A percentile compares a stretch with the other conserved stretches of the same genome.
phyloP scores from a whole-genome alignment of 768 basidiomycete species.

The Xerocomellus chrysenteron region DNA sequence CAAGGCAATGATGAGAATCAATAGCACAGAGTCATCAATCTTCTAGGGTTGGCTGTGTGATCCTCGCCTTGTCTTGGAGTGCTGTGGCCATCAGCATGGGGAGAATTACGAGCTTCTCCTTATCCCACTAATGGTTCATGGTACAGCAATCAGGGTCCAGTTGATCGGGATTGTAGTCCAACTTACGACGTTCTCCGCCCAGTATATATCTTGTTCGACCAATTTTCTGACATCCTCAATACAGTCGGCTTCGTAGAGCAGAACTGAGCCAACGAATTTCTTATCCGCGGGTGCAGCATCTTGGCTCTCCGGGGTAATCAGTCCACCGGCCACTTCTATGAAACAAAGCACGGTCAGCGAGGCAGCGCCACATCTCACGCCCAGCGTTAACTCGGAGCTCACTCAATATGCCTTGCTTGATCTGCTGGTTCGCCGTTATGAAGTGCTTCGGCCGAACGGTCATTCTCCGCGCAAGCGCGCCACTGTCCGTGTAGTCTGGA shows the following conservation, averaged over 20 bases:
- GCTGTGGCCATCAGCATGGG: constrained; percentile 44
- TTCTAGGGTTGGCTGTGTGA: constrained; percentile 24
- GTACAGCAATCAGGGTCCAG: background rate
- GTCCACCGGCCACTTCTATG: constrained; percentile 52
- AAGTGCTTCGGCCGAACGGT: constrained; percentile 56
- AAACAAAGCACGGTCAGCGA: background rate
- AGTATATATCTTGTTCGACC: constrained; percentile 45
- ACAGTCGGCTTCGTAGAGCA: constrained; percentile 54
- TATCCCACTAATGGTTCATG: constrained; percentile 49
- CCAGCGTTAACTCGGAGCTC: constrained; percentile 19
- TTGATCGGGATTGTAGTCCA: background rate
- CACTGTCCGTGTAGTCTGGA: constrained; percentile 62
- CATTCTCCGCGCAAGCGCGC: constrained; percentile 54
- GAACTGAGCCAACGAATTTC: constrained; percentile 60
- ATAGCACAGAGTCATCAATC: constrained; percentile 8
- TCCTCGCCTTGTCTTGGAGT: constrained; percentile 25
- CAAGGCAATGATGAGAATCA: background rate
- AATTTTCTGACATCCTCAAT: constrained; percentile 45
- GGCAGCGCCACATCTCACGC: constrained; percentile 8
- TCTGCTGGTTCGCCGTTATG: constrained; percentile 40
- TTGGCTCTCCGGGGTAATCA: constrained; percentile 59
- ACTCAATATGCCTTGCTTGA: constrained; percentile 52
- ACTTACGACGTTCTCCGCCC: constrained; percentile 43
- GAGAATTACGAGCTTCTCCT: constrained; percentile 49
- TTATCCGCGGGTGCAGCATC: constrained; percentile 43